Evolutionary conservation across 148 eudicot genomes (phyloP).

Genomic region (Fagopyrum homotropicum): DNA sequence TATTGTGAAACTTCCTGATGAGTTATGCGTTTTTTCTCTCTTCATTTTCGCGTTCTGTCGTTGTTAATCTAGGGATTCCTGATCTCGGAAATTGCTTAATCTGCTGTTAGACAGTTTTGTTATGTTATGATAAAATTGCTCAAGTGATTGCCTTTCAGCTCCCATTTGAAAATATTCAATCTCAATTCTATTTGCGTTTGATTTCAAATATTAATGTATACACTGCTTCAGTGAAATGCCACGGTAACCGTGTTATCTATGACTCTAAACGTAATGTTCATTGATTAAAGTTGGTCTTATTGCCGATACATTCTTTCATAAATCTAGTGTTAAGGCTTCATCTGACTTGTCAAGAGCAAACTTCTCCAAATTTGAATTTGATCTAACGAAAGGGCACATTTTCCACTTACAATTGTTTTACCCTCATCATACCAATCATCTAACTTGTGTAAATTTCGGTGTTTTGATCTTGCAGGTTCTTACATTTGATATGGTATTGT

Average conservation of each 20-base stretch:
- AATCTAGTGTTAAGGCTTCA: no score
- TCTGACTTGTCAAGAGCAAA: no score
- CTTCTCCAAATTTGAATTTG: no score
- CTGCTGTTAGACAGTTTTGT: conserved; percentile 5
- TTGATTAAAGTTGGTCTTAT: no score
- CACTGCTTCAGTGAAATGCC: neutral
- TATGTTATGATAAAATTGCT: neutral
- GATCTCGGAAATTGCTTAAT: neutral
- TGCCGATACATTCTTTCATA: no score
- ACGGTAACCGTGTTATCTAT: neutral
- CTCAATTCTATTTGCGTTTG: neutral
- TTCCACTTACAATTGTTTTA: no score
- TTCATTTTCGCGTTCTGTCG: neutral
- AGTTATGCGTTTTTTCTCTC: neutral
- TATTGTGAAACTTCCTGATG: neutral
- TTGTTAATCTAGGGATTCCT: conserved; percentile 6
- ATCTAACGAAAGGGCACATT: no score
- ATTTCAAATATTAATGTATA: neutral
- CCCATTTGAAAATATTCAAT: neutral
- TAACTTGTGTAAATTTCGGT: no score
- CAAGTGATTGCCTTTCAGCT: neutral
- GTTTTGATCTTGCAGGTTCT: no score
- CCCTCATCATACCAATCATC: no score
- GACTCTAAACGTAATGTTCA: neutral
- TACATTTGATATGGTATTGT: no score